Base-by-base conservation (phyloP, 2,329 filamentous ascomycete genomes). In the Chaetoscypha palmicola region DNA sequence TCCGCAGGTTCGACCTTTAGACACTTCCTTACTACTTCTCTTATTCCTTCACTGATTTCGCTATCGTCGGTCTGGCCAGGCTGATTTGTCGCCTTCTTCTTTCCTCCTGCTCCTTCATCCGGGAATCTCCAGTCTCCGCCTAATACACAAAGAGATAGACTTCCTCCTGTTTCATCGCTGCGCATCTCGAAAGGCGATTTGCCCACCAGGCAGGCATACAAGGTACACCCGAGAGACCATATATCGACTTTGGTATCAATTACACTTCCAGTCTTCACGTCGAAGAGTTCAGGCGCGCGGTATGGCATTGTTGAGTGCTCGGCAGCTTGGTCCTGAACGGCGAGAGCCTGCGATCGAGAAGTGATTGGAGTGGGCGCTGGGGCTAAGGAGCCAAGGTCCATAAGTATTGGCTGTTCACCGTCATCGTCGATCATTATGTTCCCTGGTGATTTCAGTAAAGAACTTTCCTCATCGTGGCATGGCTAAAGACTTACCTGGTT, bases 241-340 rank as follows among this genome's bases (percentile, higher is more conserved):
- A 98, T 94, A 65, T 98, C 92, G 31, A 95, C 88, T 63, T 96
- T 96, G 10, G 90, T 94, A 66, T 97, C 92, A 60, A 98, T 84
- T 39, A 88, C 79, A 38, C 83, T 82, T 50, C 87, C 91, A 2
- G 89, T 96, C 68, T 94, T 94, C 45, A 97, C 92, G 64, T 98
- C 92, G 66, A 98, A 98, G 48, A 98, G 81, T 67, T 98, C 92
- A 0, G 92, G 92, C 1, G 92, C 92, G 47, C 92, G 88, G 68
- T 98, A 98, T 0, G 92, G 90, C 91, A 98, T 97, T 31, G 92
- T 98, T 53, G 83, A 91, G 71, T 97, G 91, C 65, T 98, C 92
- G 43, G 91, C 92, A 17, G 92, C 92, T 31, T 80, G 86, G 65
- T 98, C 92, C 68, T 97, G 92, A 26, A 94, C 86, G 41, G 90